Conservation (phyloP, 352 stramenopile species). For the Pythium periplocum region DNA sequence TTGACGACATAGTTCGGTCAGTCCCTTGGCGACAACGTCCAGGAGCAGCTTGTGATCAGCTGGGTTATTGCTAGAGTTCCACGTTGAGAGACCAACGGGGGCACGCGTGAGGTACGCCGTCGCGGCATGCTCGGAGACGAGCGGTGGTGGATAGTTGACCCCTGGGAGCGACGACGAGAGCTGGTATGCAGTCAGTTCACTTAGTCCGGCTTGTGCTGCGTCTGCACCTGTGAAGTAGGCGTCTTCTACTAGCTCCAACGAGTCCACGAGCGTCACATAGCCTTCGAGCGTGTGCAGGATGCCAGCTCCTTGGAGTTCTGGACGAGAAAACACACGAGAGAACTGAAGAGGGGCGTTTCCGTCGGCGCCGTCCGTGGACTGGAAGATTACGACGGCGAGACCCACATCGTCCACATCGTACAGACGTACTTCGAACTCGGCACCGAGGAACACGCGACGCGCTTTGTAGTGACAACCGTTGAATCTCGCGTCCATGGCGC, state of each 20-base stretch:
- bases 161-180: slow-evolving; percentile 57
- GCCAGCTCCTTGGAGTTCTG: slow-evolving; percentile 37
- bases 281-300: slow-evolving; percentile 58
- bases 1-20: slow-evolving; percentile 76
- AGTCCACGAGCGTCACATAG: slow-evolving; percentile 54
- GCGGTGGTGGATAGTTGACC: slow-evolving; percentile 42
- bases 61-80: slow-evolving; percentile 31
- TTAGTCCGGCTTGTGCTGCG: slow-evolving; percentile 23
- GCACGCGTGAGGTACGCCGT: slow-evolving; percentile 55
- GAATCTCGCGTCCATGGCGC: slow-evolving; percentile 36
- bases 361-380: slow-evolving; percentile 13
- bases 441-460: slow-evolving; percentile 50
- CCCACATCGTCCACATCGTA: slow-evolving; percentile 70
- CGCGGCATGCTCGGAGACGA: slow-evolving; percentile 55
- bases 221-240: slow-evolving; percentile 53
- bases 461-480: slow-evolving; percentile 60
- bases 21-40: slow-evolving; percentile 64
- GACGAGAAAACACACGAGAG: slow-evolving; percentile 48
- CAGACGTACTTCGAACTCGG: slow-evolving; percentile 61
- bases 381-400: slow-evolving; percentile 50
- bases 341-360: slow-evolving; percentile 42
- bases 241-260: slow-evolving; percentile 63
- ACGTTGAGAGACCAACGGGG: slow-evolving; percentile 40
- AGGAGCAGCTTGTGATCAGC: slow-evolving; percentile 39
- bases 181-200: slow-evolving; percentile 46